Evolutionary conservation across 208 protist species (phyloP).

Genomic region (Leishmania braziliensis): DNA sequence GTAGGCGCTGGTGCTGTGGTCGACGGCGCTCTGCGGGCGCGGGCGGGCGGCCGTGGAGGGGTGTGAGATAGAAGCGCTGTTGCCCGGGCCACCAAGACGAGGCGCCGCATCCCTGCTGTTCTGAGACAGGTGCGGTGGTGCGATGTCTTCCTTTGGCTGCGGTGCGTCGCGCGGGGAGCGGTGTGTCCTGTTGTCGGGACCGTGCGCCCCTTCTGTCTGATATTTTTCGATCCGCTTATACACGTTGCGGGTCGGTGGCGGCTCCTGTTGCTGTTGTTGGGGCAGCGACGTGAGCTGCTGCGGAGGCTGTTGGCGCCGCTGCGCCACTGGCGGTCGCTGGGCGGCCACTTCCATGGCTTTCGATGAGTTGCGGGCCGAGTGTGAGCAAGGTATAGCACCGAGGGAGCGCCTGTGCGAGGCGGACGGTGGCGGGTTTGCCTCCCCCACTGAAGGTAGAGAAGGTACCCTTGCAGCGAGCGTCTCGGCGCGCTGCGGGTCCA

Average conservation of each 20-base stretch:
- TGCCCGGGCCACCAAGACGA: neutral
- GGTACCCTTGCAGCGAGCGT: neutral
- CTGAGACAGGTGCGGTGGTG: neutral
- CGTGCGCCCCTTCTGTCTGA: neutral
- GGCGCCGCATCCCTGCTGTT: neutral
- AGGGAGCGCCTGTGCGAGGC: neutral
- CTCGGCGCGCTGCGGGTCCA: conserved; percentile 7
- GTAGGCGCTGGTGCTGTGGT: neutral
- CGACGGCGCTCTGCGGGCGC: neutral
- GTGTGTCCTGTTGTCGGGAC: conserved; percentile 5
- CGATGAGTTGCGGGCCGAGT: conserved; percentile 18
- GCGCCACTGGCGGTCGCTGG: neutral
- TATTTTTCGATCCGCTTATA: conserved; percentile 13
- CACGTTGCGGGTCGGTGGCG: neutral
- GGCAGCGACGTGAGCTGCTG: neutral
- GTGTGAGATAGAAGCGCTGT: neutral
- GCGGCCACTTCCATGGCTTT: conserved; percentile 15
- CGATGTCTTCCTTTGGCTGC: neutral
- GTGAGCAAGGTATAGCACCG: conserved; percentile 23
- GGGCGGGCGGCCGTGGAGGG: neutral
- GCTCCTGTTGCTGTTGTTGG: neutral
- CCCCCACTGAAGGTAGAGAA: neutral
- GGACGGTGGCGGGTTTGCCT: neutral
- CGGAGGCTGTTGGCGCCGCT: neutral
- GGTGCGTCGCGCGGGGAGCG: neutral